Base-by-base conservation (phyloP, 1,284 basidiomycete species). In the Afroboletus lepidellus region DNA sequence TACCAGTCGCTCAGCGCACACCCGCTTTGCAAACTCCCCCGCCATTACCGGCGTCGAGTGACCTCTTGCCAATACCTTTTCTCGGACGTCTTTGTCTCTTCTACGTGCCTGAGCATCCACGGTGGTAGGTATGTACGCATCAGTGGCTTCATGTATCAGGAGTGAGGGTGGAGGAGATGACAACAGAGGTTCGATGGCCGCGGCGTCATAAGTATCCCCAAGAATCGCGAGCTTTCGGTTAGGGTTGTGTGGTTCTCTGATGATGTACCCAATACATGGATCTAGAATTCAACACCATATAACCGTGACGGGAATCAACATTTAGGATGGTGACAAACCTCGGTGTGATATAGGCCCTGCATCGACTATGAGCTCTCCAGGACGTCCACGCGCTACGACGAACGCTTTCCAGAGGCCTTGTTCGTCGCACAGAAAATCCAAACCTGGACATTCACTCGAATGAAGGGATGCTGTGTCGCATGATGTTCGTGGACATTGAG, bases 21-120 rank as follows among this genome's bases (percentile, higher is more conserved):
- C 78, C 0, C 61, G 63, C 46, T 76, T 79, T 2, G 92, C 92
- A 66, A 94, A 94, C 30, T 69, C 74, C 11, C 92, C 94, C 1
- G 92, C 94, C 78, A 91, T 90, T 23, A 74, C 75, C 1, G 92
- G 88, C 0, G 88, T 88, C 20, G 92, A 94, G 69, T 96, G 94
- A 0, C 92, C 93, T 54, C 87, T 76, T 41, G 74, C 72, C 23
- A 80, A 65, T 5, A 84, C 81, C 60, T 84, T 87, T 56, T 72
- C 69, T 42, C 68, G 60, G 2, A 92, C 83, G n/a, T 71, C 73
- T 32, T 73, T 72, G 7, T 66, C 63, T n/a, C 75, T 72, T 30
- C 77, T 72, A 50, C 72, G 77, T 46, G 75, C 75, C 29, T 73
- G 67, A 12, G 74, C 70, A 61, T 84, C 82, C 48, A 84, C 72